Conservation (phyloP, 2,329 filamentous ascomycete genomes). For the Teratosphaeria pseudoeucalypti region DNA sequence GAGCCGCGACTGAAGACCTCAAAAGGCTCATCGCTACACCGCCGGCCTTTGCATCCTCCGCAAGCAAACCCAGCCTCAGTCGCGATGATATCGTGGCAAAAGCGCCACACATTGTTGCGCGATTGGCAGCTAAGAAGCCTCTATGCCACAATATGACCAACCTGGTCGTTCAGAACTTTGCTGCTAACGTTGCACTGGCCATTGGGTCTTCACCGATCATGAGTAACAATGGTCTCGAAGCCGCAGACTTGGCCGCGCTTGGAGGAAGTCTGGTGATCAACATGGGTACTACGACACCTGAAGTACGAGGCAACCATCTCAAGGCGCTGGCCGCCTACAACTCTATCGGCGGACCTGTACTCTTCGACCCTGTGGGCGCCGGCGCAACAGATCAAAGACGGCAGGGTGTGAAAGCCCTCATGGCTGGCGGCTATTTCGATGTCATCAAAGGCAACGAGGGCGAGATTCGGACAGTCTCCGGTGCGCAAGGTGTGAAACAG, state of each 20-base stretch:
- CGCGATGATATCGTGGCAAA: slow-evolving; percentile 16
- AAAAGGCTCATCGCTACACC: slow-evolving; percentile 41
- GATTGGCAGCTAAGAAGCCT: slow-evolving; percentile 54
- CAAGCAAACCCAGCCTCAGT: slow-evolving; percentile 21
- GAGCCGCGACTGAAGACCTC: slow-evolving; percentile 51
- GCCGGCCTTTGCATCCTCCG: slow-evolving; percentile 24
- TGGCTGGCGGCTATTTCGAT: slow-evolving; percentile 66
- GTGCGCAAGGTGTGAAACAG: slow-evolving; percentile 48
- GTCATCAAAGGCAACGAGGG: slow-evolving; percentile 91
- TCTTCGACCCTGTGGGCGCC: slow-evolving; percentile 85
- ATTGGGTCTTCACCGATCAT: slow-evolving; percentile 88
- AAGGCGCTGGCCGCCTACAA: slow-evolving; percentile 77
- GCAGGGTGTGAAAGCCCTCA: slow-evolving; percentile 58
- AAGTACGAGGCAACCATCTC: slow-evolving; percentile 60
- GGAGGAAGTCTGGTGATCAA: slow-evolving; percentile 79
- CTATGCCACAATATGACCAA: slow-evolving; percentile 97
- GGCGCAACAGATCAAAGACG: slow-evolving; percentile 70
- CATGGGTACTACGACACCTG: slow-evolving; percentile 82
- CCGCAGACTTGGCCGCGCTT: slow-evolving; percentile 64
- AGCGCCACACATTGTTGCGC: slow-evolving; percentile 37
- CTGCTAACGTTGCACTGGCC: slow-evolving; percentile 78
- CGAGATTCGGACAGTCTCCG: slow-evolving; percentile 67
- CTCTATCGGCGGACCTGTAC: slow-evolving; percentile 57
- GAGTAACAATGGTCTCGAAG: slow-evolving; percentile 78
- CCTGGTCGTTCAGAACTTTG: slow-evolving; percentile 87